Evolutionary conservation across 2,329 filamentous ascomycete genomes (phyloP).

Genomic region (Thielaviopsis euricoi): DNA sequence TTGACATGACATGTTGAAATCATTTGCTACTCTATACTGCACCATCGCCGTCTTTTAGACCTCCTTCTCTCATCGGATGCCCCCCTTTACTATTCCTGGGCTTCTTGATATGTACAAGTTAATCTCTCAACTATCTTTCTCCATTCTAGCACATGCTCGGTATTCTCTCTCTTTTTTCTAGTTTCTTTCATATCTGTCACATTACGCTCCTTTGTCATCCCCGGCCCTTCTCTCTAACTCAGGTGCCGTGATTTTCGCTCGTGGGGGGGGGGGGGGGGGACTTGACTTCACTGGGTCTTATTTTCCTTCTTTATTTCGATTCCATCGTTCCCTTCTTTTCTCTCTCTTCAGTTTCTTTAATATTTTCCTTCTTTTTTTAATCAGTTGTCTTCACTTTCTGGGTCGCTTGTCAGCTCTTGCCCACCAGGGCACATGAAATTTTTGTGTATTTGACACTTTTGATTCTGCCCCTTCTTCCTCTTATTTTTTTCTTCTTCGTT

Average conservation of each 20-base stretch:
- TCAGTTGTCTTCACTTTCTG: slow-evolving; percentile 4
- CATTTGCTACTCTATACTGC: not conserved
- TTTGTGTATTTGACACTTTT: not conserved
- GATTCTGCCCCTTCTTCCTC: not conserved
- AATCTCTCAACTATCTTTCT: too few relatives aligned
- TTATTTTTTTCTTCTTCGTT: not conserved
- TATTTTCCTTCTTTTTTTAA: not conserved
- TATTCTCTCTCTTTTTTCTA: not conserved
- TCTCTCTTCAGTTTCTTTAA: not conserved
- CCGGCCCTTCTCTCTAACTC: not conserved
- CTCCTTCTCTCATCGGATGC: too few relatives aligned
- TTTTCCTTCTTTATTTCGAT: not conserved
- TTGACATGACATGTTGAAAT: not conserved
- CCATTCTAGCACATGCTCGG: not conserved
- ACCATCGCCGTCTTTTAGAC: not conserved
- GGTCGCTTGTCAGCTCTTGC: slow-evolving; percentile 13
- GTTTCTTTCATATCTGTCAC: not conserved
- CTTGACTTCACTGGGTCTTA: not conserved
- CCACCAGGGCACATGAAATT: not conserved
- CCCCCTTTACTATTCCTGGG: not conserved
- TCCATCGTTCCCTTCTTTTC: not conserved
- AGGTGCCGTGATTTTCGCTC: not conserved
- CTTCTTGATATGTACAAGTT: not conserved
- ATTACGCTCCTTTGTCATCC: not conserved
- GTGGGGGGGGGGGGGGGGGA: not conserved